Evolutionary conservation across 371 early-diverging fungal species (phyloP), one percentile per base, ranked within the genome.

Genomic region (Dinochytrium kinnereticum): DNA sequence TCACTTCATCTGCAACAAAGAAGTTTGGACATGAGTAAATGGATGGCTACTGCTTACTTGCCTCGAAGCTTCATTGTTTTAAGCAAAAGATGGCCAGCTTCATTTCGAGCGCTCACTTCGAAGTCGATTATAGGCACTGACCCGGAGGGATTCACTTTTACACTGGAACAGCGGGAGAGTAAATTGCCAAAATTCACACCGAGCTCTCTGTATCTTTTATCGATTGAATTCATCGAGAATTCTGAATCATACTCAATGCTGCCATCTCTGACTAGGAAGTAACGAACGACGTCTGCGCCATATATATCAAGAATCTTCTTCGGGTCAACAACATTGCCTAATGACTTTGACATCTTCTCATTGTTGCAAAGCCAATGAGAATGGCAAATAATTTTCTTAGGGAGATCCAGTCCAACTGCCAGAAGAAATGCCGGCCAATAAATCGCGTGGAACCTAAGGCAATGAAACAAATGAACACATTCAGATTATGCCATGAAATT

Each of bases 381-480:
- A 72, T 98, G 98, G 0, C 94, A 92, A 34, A 97, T 72, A 68
- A 98, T 93, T 39, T 87, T 86, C 40, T 85, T 81, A 0, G 98
- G 97, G 26, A 92, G 81, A 0, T 90, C 91, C 33, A 97, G 78
- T 0, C 84, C 89, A 2, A 94, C 93, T 0, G 97, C 97, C 89
- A 97, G 88, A 65, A 97, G 79, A 73, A 98, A 93, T 0, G 96
- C 97, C 0, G 97, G 97, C 96, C 97, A 97, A 76, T 94, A 97
- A 24, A 97, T 91, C 0, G 95, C 94, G 79, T 98, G 98, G 81
- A 97, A 97, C 57, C 92, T 89, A 64, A 53, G 31, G 33, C 26
- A 28, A 39, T 24, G 31, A 59, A 1, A 69, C 24, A 33, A 50
- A 2, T 34, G 13, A 39, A n/a, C n/a, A n/a, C n/a, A n/a, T n/a